Base-by-base conservation (phyloP, 441 rosid genomes). In the Macaranga tanarius region DNA sequence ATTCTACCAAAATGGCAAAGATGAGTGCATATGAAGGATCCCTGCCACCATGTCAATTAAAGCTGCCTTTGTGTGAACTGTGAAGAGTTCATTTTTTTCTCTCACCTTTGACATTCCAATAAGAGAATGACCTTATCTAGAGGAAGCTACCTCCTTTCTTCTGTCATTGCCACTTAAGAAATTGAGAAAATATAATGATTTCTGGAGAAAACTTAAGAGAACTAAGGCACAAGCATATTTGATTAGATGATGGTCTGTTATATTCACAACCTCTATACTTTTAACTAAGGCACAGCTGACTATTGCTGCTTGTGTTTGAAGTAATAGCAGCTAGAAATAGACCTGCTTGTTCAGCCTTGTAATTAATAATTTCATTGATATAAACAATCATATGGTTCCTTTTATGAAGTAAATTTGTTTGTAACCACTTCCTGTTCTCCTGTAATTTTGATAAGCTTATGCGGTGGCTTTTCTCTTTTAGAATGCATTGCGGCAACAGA, bases 401-500 rank as follows among this genome's bases (percentile, higher is more conserved):
- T 60, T 10, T 9, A 31, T 5, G 5, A 56, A 16, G 40, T 34
- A 54, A 51, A 12, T 23, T 59, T 73, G 38, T 63, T 5, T 55
- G 25, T 58, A 45, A 26, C n/a, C 60, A 54, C 22, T 42, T 57
- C 22, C 57, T 10, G 16, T 48, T 58, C 20, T 67, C 25, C 34
- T 45, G 54, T 5, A n/a, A 57, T n/a, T 63, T 66, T 59, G 23
- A 71, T 64, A 31, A 61, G 69, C 77, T 82, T 67, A 63, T 34
- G 25, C 73, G 56, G 28, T 67, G 52, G 56, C 69, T 79, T 75
- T 75, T 55, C 23, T 71, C 79, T 71, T 80, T 65, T 75, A 95
- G 99, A 93, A 95, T 86, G 99, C 99, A 66, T 76, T 93, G 84
- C 87, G 99, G 77, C 99, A 93, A 69, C 99, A 95, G 80, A 86